Conservation (phyloP, 2,329 filamentous ascomycete species). For the Aspergillus sp. region DNA sequence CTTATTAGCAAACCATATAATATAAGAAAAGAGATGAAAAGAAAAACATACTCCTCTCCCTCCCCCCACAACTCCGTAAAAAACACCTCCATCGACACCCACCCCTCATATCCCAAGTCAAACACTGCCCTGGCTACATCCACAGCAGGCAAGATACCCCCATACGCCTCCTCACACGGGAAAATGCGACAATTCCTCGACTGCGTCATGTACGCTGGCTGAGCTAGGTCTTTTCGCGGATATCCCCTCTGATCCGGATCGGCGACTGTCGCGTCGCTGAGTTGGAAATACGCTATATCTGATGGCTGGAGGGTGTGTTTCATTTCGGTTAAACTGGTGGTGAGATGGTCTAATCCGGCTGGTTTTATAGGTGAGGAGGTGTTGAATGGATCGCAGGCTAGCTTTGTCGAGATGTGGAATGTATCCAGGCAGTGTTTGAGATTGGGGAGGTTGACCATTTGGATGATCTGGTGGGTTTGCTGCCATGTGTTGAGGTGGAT, state of each 20-base stretch:
- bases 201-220: constrained; percentile 17
- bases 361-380: constrained; percentile 2
- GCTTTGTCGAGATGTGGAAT: constrained; percentile 57
- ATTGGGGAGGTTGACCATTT: constrained; percentile 63
- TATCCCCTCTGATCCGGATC: constrained; percentile 12
- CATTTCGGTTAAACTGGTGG: constrained; percentile 10
- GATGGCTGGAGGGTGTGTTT: constrained; percentile 6
- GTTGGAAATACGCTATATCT: constrained; percentile 13
- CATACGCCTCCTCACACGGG: constrained; percentile 11
- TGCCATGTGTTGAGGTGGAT: constrained; percentile 69
- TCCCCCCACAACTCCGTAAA: constrained; percentile 7
- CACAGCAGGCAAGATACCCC: constrained; percentile 11
- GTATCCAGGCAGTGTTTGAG: constrained; percentile 74
- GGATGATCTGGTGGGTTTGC: constrained; percentile 63
- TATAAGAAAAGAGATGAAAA: neutral
- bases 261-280: constrained; percentile 15
- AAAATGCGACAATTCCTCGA: constrained; percentile 17
- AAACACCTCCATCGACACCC: constrained; percentile 15
- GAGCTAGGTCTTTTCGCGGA: constrained; percentile 8
- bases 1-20: too few relatives aligned
- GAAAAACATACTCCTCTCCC: constrained; percentile 2
- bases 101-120: constrained; percentile 9
- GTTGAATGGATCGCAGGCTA: constrained; percentile 15
- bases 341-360: constrained; percentile 4
- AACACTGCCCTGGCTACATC: constrained; percentile 11